Base-by-base conservation (phyloP, 2,329 filamentous ascomycete genomes). In the Ascochyta viciae-villosae region DNA sequence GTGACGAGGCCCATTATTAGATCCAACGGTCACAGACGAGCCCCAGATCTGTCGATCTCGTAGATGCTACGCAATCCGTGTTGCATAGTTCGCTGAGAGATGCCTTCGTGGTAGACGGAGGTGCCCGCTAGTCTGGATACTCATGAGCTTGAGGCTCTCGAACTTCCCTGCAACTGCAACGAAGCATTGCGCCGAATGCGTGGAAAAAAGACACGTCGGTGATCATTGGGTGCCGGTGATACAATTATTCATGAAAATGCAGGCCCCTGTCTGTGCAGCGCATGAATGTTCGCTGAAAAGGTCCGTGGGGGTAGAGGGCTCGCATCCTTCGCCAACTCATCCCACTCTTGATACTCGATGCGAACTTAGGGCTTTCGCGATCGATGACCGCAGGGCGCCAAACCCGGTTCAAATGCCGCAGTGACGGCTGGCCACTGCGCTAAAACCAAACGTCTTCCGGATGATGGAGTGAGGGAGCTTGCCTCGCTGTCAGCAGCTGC, bases 171-270 rank as follows among this genome's bases (percentile, higher is more conserved):
- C 16, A 37, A 40, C 38, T 50, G 41, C 47, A 40, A 33, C 42
- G 47, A 50, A 42, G 46, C 27, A 46, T 31, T 8, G 27, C 51
- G 39, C 22, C 8, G 27, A 15, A 49, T 45, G 52, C 42, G 46
- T 42, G 19, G 53, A 47, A 48, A 19, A 19, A 39, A 15, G 22
- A 23, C 6, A 31, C 38, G 47, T 22, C 33, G 27, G 47, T 39
- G 26, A 31, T 55, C 31, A 63, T 59, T 64, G 61, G 60, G 35
- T 41, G 50, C 35, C 53, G 34, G 69, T 71, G 63, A 68, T 72
- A 71, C 70, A 59, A 73, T 74, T 74, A 71, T 67, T 63, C 67
- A 57, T 65, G 59, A 60, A 44, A 50, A 65, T 65, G 67, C 55
- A 52, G 42, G 10, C 47, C 59, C 55, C 44, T 58, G 62, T 55